Base-by-base conservation (phyloP, 2,329 filamentous ascomycete species). In the Hirsutella minnesotensis region DNA sequence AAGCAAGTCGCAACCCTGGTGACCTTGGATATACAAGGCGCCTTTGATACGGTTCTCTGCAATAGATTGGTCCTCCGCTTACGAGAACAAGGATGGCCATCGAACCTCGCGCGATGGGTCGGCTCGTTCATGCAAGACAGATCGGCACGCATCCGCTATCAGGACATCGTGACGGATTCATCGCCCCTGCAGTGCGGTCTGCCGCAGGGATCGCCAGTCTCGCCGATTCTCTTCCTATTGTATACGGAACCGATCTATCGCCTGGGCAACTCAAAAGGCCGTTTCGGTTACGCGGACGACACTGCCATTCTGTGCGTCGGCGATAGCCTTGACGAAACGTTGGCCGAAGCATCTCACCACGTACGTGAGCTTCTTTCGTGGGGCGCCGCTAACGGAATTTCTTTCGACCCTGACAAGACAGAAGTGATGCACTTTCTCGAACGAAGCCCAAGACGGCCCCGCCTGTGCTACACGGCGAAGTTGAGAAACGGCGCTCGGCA, bases 191-290 rank as follows among this genome's bases (percentile, higher is more conserved):
- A 44, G n/a, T 49, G 35, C 30, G 42, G 46, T 2, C 42, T 47
- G n/a, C 41, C 39, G 13, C 21, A 51, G 24, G 48, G 50, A 7
- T 53, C 43, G 9, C 47, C 46, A 7, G 43, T 44, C 22, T 51
- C 45, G 12, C 49, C 43, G 13, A 50, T 51, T 18, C 43, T 53
- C 19, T 51, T 49, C 27, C 37, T 51, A 16, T 45, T 52, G 1
- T 51, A 48, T 24, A 48, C 42, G 10, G 46, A 47, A 24, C 45
- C 46, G 4, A 47, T 50, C 34, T 46, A 49, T 30, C 22, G 42
- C 16, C 18, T 47, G 15, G 38, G 39, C 5, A 41, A 48, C 13
- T 18, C 21, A 2, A 21, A 35, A 9, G 10, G 18, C 9, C 34
- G 39, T 13, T 46, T 46, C 15, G 22, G 41, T n/a, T 33, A 33